These are phyloP conservation scores for Ceratobasidium sp. DNA, from an alignment of 1,284 basidiomycete species.

Conservation along the genomic window DNA sequence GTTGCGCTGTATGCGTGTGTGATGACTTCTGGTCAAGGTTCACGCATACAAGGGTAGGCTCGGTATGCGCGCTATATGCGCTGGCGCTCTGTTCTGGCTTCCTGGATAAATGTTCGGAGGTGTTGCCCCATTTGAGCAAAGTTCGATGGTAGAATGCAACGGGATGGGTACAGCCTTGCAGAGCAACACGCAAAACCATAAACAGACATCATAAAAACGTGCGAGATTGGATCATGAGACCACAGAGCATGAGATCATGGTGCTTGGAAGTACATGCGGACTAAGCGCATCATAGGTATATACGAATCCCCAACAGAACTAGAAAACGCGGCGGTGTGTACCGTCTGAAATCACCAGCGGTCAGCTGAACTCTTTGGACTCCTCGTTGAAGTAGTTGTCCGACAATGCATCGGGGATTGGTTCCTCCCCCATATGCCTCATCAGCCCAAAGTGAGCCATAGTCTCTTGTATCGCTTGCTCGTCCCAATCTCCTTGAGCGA, in stretches of 20 bases:
- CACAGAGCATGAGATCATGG: neutral
- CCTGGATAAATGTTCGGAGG: neutral
- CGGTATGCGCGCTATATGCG: conserved; percentile 2
- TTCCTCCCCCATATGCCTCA: conserved; percentile 8
- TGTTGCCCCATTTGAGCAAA: neutral
- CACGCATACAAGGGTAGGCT: neutral
- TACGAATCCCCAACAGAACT: neutral
- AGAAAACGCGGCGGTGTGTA: neutral
- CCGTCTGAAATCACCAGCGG: neutral
- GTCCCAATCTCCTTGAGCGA: conserved; percentile 28
- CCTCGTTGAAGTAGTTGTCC: conserved; percentile 29
- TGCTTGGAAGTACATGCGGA: neutral
- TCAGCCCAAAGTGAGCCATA: conserved; percentile 33
- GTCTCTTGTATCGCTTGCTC: conserved; percentile 34
- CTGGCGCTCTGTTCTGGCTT: neutral
- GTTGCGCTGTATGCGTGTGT: conserved; percentile 3
- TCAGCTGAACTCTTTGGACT: conserved; percentile 21
- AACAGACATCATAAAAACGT: neutral
- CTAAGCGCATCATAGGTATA: neutral
- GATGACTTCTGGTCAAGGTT: neutral
- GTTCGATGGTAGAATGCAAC: neutral
- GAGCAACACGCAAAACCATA: neutral
- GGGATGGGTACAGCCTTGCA: neutral
- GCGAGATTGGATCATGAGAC: neutral
- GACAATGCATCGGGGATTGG: conserved; percentile 21